A percentile compares a stretch with the other conserved stretches of the same genome.
phyloP scores from a whole-genome alignment of 1,284 basidiomycete genomes.

The Fomitopsis schrenkii region DNA sequence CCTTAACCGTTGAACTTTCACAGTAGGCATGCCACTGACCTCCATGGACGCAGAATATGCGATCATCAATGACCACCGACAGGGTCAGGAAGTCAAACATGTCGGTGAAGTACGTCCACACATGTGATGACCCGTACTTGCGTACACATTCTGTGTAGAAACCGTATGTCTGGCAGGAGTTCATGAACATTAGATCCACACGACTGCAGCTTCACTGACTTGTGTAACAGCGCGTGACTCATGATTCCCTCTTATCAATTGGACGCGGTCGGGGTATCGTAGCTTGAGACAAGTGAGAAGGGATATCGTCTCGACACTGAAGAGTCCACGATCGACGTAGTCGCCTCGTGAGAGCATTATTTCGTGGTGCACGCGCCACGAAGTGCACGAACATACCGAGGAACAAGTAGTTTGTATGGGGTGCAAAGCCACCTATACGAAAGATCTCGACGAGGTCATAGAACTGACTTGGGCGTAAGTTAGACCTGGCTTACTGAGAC shows the following conservation, averaged over 20 bases:
- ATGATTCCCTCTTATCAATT: conserved; percentile 97
- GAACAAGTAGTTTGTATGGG: conserved; percentile 97
- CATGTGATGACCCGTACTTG: conserved; percentile 94
- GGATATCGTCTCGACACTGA: conserved; percentile 98
- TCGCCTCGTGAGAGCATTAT: conserved; percentile 58
- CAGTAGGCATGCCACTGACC: conserved; percentile 41
- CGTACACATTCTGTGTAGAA: conserved; percentile 99
- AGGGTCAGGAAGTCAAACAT: conserved; percentile 99
- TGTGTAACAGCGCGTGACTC: conserved; percentile 98
- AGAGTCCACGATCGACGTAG: conserved; percentile 96
- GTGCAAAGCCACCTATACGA: conserved; percentile 95
- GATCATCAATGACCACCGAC: conserved; percentile 97
- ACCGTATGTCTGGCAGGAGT: conserved; percentile 80
- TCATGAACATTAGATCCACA: conserved; percentile 22
- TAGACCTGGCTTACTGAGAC: conserved; percentile 13
- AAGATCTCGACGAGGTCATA: conserved; percentile 99
- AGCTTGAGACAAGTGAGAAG: conserved; percentile 96
- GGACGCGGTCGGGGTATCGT: conserved; percentile 95
- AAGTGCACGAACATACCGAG: conserved; percentile 57
- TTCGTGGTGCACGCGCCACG: not conserved
- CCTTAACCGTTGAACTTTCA: conserved; percentile 9
- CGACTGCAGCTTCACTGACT: conserved; percentile 41
- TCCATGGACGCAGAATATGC: conserved; percentile 99
- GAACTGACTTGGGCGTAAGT: conserved; percentile 76
- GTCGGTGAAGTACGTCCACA: conserved; percentile 99